These are phyloP conservation scores for Sistotremastrum niveocremeum DNA, from an alignment of 768 basidiomycete genomes.

Conservation along the genomic window DNA sequence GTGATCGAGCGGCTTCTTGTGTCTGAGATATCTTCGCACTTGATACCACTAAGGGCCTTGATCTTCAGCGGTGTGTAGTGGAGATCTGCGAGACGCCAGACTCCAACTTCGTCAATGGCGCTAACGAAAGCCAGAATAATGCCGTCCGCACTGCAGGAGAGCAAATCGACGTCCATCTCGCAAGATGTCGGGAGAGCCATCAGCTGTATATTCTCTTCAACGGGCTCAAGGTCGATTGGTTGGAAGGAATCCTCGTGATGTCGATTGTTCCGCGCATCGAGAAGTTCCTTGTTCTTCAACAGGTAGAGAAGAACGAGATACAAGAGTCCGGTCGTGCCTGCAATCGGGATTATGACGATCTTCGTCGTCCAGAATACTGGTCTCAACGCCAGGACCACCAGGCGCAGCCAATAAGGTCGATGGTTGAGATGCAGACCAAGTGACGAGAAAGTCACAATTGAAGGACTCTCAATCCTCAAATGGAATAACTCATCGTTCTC, in stretches of 20 bases:
- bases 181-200: conserved; percentile 71
- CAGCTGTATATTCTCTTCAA: conserved; percentile 15
- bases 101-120: conserved; percentile 59
- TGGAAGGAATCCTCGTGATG: conserved; percentile 37
- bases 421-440: conserved; percentile 15
- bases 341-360: conserved; percentile 78
- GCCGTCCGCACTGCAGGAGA: conserved; percentile 61
- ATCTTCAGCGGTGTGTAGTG: background rate
- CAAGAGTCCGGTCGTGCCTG: conserved; percentile 55
- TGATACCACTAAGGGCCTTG: background rate
- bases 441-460: conserved; percentile 52
- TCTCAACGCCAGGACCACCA: conserved; percentile 36
- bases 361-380: conserved; percentile 63
- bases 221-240: conserved; percentile 17
- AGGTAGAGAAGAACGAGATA: conserved; percentile 75
- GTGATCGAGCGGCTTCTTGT: conserved; percentile 17
- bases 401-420: conserved; percentile 20
- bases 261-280: conserved; percentile 62
- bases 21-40: background rate
- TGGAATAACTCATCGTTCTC: conserved; percentile 51
- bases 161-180: conserved; percentile 67
- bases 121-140: conserved; percentile 55
- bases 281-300: conserved; percentile 79
- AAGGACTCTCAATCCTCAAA: conserved; percentile 68
- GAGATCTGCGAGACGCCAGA: conserved; percentile 37